phyloP scores from a whole-genome alignment of 2,329 filamentous ascomycete species.

The Capronia americana region DNA sequence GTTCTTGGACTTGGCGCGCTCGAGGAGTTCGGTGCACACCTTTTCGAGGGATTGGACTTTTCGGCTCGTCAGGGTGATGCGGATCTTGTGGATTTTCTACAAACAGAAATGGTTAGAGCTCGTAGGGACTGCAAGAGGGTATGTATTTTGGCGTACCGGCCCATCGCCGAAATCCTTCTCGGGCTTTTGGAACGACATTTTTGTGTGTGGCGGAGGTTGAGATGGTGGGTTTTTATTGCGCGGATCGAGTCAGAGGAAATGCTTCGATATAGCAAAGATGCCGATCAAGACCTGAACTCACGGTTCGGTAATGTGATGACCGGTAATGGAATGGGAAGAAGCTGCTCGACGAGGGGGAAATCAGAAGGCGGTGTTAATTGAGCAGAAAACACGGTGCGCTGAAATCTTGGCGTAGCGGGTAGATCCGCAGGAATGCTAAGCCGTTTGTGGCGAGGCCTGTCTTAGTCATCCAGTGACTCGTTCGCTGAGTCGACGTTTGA shows the following conservation, averaged over 20 bases:
- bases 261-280: conserved; percentile 41
- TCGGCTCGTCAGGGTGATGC: conserved; percentile 94
- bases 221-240: conserved; percentile 41
- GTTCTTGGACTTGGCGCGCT: conserved; percentile 98
- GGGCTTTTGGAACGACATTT: conserved; percentile 92
- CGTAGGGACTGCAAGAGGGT: not conserved
- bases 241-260: conserved; percentile 28
- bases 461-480: not conserved
- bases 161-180: conserved; percentile 91
- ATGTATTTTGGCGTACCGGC: conserved; percentile 65
- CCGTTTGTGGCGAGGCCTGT: not conserved
- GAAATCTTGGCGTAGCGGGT: not conserved
- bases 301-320: conserved; percentile 84
- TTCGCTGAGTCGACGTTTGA: not conserved
- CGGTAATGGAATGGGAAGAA: conserved; percentile 46
- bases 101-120: conserved; percentile 18
- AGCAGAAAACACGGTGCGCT: not conserved
- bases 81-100: conserved; percentile 95
- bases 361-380: not conserved
- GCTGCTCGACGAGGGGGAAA: not conserved
- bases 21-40: conserved; percentile 97
- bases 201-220: conserved; percentile 47
- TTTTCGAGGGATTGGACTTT: conserved; percentile 97
- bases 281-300: conserved; percentile 83
- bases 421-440: not conserved